Evolutionary conservation across 1,139 yeast genomes (phyloP).

Genomic region (Zhuliangozyma blackwelliae): DNA sequence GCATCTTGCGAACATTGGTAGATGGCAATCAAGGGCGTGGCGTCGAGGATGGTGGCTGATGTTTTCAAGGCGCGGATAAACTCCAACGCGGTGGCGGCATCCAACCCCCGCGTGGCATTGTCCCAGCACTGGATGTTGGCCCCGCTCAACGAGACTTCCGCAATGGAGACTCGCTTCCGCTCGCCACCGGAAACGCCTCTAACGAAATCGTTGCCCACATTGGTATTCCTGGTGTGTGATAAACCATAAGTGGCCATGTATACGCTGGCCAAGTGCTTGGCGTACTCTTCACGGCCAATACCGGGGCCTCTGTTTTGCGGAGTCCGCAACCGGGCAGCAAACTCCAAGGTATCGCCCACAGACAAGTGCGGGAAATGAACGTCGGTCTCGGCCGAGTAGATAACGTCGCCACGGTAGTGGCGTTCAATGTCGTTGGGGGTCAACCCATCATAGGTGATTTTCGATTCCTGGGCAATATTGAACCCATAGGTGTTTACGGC

Average conservation of each 20-base stretch:
- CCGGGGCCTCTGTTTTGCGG: constrained; percentile 35
- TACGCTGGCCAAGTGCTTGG: constrained; percentile 39
- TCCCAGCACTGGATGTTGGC: constrained; percentile 54
- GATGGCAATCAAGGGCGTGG: constrained; percentile 70
- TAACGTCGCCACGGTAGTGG: constrained; percentile 47
- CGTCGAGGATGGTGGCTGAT: constrained; percentile 52
- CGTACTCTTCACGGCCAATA: constrained; percentile 35
- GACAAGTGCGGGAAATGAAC: constrained; percentile 51
- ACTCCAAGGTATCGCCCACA: constrained; percentile 48
- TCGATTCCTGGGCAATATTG: constrained; percentile 43
- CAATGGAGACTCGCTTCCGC: constrained; percentile 42
- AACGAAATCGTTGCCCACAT: constrained; percentile 34
- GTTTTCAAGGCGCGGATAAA: constrained; percentile 66
- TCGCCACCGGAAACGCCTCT: constrained; percentile 45
- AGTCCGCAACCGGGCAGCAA: constrained; percentile 40
- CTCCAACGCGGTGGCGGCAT: constrained; percentile 64
- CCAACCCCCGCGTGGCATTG: constrained; percentile 59
- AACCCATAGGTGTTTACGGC: constrained; percentile 43
- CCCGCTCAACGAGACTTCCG: constrained; percentile 36
- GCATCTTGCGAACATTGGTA: constrained; percentile 84
- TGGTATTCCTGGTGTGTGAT: constrained; percentile 29
- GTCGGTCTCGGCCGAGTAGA: constrained; percentile 52
- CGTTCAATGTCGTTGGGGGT: constrained; percentile 38
- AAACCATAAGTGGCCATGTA: constrained; percentile 42
- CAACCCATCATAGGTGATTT: constrained; percentile 30